Conservation (phyloP, 2,329 filamentous ascomycete genomes). For the Stagonosporopsis vannaccii region DNA sequence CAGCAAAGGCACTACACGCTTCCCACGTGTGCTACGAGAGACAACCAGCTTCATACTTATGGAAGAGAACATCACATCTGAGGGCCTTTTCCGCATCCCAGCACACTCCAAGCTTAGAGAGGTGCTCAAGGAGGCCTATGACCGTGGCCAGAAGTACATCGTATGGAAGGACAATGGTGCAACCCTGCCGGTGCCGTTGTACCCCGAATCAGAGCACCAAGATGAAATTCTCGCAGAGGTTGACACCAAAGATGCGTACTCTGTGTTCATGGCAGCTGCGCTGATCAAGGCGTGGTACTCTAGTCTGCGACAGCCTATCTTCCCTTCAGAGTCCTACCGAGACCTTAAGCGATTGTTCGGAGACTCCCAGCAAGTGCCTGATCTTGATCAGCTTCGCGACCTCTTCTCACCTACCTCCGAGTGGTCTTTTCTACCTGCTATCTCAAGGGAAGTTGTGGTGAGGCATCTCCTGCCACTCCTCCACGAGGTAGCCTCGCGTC, state of each 20-base stretch:
- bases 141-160: slow-evolving; percentile 62
- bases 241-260: slow-evolving; percentile 59
- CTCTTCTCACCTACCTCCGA: slow-evolving; percentile 56
- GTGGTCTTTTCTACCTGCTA: slow-evolving; percentile 55
- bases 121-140: slow-evolving; percentile 62
- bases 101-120: slow-evolving; percentile 59
- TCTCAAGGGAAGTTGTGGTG: slow-evolving; percentile 57
- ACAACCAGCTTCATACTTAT: slow-evolving; percentile 60
- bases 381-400: slow-evolving; percentile 54
- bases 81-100: slow-evolving; percentile 63
- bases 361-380: slow-evolving; percentile 47
- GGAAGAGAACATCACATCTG: slow-evolving; percentile 56
- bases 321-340: slow-evolving; percentile 59
- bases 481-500: slow-evolving; percentile 53
- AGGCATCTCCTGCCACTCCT: slow-evolving; percentile 63
- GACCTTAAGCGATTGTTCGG: slow-evolving; percentile 55
- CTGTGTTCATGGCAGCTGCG: slow-evolving; percentile 60
- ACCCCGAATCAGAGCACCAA: slow-evolving; percentile 44
- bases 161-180: slow-evolving; percentile 58
- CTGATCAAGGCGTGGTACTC: slow-evolving; percentile 65
- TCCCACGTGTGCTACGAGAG: slow-evolving; percentile 62
- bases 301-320: slow-evolving; percentile 60
- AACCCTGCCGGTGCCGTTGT: slow-evolving; percentile 43
- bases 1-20: slow-evolving; percentile 53
- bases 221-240: slow-evolving; percentile 56